Evolutionary conservation across 2,329 filamentous ascomycete species (phyloP), one percentile per base, ranked within the genome.

Genomic region (Xylaria sp.): DNA sequence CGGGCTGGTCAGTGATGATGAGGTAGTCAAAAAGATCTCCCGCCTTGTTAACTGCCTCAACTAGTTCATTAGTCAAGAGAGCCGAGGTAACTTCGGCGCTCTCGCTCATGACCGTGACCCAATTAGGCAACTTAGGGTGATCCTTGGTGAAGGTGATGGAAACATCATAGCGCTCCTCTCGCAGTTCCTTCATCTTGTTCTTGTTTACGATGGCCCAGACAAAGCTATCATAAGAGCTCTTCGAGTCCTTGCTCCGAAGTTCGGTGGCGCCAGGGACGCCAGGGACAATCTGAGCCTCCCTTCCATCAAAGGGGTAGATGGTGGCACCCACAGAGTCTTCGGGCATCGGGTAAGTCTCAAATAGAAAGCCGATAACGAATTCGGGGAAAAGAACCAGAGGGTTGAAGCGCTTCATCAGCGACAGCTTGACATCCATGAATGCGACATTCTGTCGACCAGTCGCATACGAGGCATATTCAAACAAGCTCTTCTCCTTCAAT

Each of bases 201-300:
- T 99, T 99, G 85, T 98, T 92, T 66, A 98, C 94, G 69, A 99
- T 79, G 52, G 93, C 94, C 86, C 91, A 98, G 67, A 99, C 94
- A 73, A 98, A 99, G 46, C 89, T 89, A 75, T 98, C 95, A 73
- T 90, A 98, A 61, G 80, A 78, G 81, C 88, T 88, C 84, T 87
- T 89, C 78, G 80, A 71, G 73, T 86, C 80, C 82, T 84, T 79
- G 73, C 79, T 78, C 67, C 80, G 79, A 56, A 85, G 78, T 69
- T 89, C 86, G 49, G 81, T 81, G 43, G 86, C 82, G 42, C 86
- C 87, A 5, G 87, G 87, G 3, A 85, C 70, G 17, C 84, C 80
- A 7, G 90, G 92, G 0, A 96, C 89, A 28, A 93, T 87, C 64
- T 90, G 83, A 69, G 86, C 85, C 83, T 99, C 95, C 78, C 90